phyloP scores from a whole-genome alignment of 805 yeast species.

The Candida berthetii region DNA sequence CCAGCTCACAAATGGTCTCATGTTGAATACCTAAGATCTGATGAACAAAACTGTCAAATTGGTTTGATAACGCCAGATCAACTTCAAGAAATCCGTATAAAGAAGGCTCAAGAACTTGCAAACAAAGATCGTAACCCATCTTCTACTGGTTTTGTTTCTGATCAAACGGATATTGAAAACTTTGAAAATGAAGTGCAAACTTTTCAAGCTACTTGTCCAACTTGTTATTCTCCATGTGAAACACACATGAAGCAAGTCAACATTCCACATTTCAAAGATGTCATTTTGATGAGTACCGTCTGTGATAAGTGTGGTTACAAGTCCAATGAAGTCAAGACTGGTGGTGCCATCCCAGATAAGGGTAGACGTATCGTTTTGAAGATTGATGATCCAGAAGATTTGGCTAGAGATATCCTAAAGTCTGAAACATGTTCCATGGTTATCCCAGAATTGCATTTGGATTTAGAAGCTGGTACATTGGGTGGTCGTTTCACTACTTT shows the following conservation, averaged over 20 bases:
- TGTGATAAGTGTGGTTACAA: constrained; percentile 93
- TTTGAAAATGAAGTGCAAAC: constrained; percentile 87
- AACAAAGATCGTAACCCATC: constrained; percentile 28
- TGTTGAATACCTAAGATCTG: constrained; percentile 74
- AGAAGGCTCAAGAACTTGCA: constrained; percentile 17
- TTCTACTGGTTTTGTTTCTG: constrained; percentile 56
- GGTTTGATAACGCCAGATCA: constrained; percentile 70
- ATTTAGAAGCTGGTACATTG: constrained; percentile 90
- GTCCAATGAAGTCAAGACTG: constrained; percentile 97
- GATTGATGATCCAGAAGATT: constrained; percentile 82
- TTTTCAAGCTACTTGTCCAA: constrained; percentile 87
- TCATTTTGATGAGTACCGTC: constrained; percentile 89
- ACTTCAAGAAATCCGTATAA: constrained; percentile 29
- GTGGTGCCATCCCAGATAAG: constrained; percentile 88
- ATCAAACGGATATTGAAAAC: constrained; percentile 78
- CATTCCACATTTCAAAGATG: constrained; percentile 98
- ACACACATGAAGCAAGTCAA: constrained; percentile 96
- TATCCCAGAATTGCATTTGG: constrained; percentile 85
- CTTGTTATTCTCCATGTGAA: constrained; percentile 75
- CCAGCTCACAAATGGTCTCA: constrained; percentile 94
- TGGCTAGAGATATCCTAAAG: constrained; percentile 90
- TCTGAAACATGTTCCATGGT: constrained; percentile 86
- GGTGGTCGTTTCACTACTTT: constrained; percentile 98
- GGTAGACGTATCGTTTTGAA: constrained; percentile 71
- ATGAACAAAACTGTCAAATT: constrained; percentile 79